Evolutionary conservation across 306 rosid species (phyloP).

Genomic region (Vigna trinervia): DNA sequence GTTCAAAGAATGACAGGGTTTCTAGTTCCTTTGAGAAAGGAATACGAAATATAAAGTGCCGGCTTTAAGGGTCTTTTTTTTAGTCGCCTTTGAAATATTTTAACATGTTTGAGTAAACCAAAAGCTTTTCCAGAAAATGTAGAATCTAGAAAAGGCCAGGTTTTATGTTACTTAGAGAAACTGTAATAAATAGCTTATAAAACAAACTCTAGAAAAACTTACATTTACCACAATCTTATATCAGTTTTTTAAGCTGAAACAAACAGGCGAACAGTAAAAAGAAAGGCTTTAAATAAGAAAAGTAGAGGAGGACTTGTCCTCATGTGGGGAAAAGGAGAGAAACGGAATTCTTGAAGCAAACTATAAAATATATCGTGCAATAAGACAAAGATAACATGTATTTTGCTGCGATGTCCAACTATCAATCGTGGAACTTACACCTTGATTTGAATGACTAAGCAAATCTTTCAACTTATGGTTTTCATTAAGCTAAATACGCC

Average conservation of each 20-base stretch:
- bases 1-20: conserved; percentile 1
- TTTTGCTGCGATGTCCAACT: too few species aligned
- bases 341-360: not conserved
- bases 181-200: not conserved
- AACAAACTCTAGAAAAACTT: not conserved
- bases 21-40: not conserved
- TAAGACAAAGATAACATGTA: too few species aligned
- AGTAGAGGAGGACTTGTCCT: not conserved
- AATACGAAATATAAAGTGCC: not conserved
- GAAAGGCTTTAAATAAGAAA: conserved; percentile 13
- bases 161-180: not conserved
- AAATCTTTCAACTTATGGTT: too few species aligned
- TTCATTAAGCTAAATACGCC: too few species aligned
- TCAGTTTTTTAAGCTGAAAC: not conserved
- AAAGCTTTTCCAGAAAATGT: not conserved
- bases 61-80: not conserved
- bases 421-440: too few species aligned
- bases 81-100: not conserved
- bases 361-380: too few species aligned
- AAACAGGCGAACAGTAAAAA: not conserved
- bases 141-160: not conserved
- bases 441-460: too few species aligned
- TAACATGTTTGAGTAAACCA: not conserved
- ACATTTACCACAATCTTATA: not conserved
- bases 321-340: not conserved